Evolutionary conservation across 1,284 basidiomycete genomes (phyloP), one percentile per base, ranked within the genome.

Genomic region (Kalmanozyma brasiliensis): DNA sequence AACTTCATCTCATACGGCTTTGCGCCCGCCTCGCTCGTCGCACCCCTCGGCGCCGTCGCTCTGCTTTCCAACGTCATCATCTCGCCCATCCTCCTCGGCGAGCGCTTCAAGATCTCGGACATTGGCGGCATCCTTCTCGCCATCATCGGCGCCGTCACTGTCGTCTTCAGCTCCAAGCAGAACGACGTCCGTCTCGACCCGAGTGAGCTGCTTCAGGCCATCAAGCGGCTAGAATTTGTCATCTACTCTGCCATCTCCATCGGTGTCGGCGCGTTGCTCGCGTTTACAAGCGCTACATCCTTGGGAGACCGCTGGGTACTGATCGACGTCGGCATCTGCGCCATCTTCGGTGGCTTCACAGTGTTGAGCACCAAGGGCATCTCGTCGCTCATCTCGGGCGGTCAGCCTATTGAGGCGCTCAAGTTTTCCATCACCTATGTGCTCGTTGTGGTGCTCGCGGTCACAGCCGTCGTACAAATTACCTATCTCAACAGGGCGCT

Each of bases 1-100:
- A 97, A 97, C 80, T 97, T 97, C 64, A 59, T 81, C 22, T 79
- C 91, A 1, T 97, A 93, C 72, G 91, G 88, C 1, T 91, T 90
- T 66, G 90, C 94, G 7, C 94, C 95, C 4, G 94, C 94, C 8
- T 92, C 90, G 19, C 85, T 97, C 13, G 93, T 98, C n/a, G 94
- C 95, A 1, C 95, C 94, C 17, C 86, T 98, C 8, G 94, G 94
- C 29, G 94, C 92, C 29, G 80, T 81, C 1, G 84, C 95, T 1
- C 85, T 98, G 9, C 89, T 98, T 52, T 92, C 94, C 16, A 98
- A 98, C 82, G 96, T 94, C 78, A 86, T 94, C 43, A 93, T 98
- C 70, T 92, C 95, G 0, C 95, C 95, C 9, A 79, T 94, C 2
- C 87, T 98, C 75, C 85, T 96, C 2, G 38, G 59, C 23, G 65